Evolutionary conservation across 2,329 filamentous ascomycete species (phyloP).

Genomic region (Helminthosporium solani): DNA sequence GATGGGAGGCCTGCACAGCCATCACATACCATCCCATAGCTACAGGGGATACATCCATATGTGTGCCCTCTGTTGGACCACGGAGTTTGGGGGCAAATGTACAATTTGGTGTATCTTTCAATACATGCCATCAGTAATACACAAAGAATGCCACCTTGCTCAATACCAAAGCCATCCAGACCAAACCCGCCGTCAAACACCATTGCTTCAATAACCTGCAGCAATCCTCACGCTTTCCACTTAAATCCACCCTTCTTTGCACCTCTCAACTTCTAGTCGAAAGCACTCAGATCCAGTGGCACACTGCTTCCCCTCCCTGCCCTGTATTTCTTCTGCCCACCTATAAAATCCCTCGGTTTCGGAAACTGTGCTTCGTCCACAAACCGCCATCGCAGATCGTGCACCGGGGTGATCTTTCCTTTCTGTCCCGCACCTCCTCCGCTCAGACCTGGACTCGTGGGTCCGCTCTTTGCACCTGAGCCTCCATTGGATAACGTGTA

Average conservation of each 20-base stretch:
- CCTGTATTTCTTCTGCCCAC: slow-evolving; percentile 75
- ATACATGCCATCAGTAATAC: slow-evolving; percentile 5
- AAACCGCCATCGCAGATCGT: slow-evolving; percentile 84
- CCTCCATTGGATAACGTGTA: slow-evolving; percentile 62
- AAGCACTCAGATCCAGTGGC: slow-evolving; percentile 74
- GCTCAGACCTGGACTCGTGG: slow-evolving; percentile 21
- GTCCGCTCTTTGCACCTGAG: slow-evolving; percentile 21
- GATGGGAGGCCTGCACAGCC: too few species aligned
- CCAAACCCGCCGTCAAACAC: background rate
- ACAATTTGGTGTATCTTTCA: slow-evolving; percentile 6
- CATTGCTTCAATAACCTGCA: background rate
- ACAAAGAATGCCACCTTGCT: slow-evolving; percentile 3
- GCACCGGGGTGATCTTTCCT: slow-evolving; percentile 56
- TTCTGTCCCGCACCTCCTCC: slow-evolving; percentile 21
- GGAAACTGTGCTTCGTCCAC: slow-evolving; percentile 79
- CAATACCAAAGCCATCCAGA: too few species aligned
- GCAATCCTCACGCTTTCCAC: background rate
- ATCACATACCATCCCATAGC: too few species aligned
- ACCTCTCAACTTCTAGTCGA: slow-evolving; percentile 43
- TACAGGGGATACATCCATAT: background rate
- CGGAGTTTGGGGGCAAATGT: background rate
- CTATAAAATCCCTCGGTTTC: slow-evolving; percentile 77
- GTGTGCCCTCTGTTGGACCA: too few species aligned
- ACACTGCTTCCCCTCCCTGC: slow-evolving; percentile 93
- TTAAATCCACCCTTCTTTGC: background rate